These are phyloP conservation scores for Penicillium sp. DNA, from an alignment of 2,329 filamentous ascomycete species.

Conservation along the genomic window DNA sequence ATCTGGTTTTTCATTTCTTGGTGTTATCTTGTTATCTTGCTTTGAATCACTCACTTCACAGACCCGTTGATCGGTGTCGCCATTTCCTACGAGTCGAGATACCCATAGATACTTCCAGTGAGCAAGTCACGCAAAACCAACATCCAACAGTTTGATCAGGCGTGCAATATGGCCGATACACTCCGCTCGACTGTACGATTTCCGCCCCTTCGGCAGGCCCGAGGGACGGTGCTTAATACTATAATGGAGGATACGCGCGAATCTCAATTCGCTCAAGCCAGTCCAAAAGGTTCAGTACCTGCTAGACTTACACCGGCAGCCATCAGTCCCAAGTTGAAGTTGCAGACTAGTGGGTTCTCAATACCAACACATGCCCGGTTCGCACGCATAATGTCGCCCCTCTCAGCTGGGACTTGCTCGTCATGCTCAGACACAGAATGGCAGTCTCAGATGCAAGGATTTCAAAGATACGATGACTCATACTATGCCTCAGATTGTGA, in stretches of 20 bases:
- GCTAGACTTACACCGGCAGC: slow-evolving; percentile 7
- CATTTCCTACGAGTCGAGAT: slow-evolving; percentile 23
- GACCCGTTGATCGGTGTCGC: slow-evolving; percentile 36
- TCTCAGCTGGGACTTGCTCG: slow-evolving; percentile 33
- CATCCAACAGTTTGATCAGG: slow-evolving; percentile 21
- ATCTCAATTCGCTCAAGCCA: slow-evolving; percentile 22
- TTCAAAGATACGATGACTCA: slow-evolving; percentile 79
- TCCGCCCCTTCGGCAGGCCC: slow-evolving; percentile 57
- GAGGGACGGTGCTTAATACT: slow-evolving; percentile 60
- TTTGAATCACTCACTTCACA: slow-evolving; percentile 2
- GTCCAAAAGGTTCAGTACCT: slow-evolving; percentile 4
- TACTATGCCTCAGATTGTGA: slow-evolving; percentile 86
- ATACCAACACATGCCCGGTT: slow-evolving; percentile 20
- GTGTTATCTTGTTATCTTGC: slow-evolving; percentile 20
- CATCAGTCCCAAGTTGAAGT: slow-evolving; percentile 33
- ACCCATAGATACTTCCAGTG: slow-evolving; percentile 25
- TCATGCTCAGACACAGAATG: slow-evolving; percentile 55
- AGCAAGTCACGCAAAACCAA: slow-evolving; percentile 24
- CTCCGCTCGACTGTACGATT: slow-evolving; percentile 51
- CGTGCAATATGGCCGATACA: slow-evolving; percentile 46
- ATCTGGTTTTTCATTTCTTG: slow-evolving; percentile 23
- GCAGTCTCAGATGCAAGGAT: slow-evolving; percentile 67
- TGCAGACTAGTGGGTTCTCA: slow-evolving; percentile 33
- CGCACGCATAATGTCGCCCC: slow-evolving; percentile 32
- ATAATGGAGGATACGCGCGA: slow-evolving; percentile 57